phyloP scores from a whole-genome alignment of 495 filamentous ascomycete genomes.

The Podospora sp. region DNA sequence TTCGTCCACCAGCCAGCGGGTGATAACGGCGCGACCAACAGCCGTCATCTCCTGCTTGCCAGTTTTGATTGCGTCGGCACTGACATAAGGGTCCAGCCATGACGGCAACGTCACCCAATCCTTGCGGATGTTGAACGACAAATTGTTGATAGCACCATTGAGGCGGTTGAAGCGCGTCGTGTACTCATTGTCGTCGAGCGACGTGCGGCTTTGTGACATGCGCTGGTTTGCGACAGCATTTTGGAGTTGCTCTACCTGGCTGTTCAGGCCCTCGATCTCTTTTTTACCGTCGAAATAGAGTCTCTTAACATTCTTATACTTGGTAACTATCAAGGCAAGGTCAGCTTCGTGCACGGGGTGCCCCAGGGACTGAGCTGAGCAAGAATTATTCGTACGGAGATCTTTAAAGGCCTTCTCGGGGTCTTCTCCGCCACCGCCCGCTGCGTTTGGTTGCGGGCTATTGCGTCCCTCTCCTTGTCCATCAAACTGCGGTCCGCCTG shows the following conservation, averaged over 20 bases:
- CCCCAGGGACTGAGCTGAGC: not conserved
- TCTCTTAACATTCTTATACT: slow-evolving; percentile 97
- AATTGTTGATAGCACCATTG: slow-evolving; percentile 91
- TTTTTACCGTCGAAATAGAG: slow-evolving; percentile 95
- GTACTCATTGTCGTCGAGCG: slow-evolving; percentile 96
- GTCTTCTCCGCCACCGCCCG: slow-evolving; percentile 54
- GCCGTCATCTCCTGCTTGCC: slow-evolving; percentile 97
- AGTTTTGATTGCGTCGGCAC: slow-evolving; percentile 74
- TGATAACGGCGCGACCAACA: slow-evolving; percentile 87
- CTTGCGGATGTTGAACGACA: slow-evolving; percentile 93
- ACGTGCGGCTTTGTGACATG: slow-evolving; percentile 90
- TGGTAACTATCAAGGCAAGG: slow-evolving; percentile 63
- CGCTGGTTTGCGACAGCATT: slow-evolving; percentile 95
- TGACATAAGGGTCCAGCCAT: slow-evolving; percentile 79
- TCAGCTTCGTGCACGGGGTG: not conserved
- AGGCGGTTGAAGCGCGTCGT: slow-evolving; percentile 85
- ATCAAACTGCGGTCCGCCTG: slow-evolving; percentile 44
- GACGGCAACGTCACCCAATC: slow-evolving; percentile 79
- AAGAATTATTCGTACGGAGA: slow-evolving; percentile 57
- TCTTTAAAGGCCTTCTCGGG: slow-evolving; percentile 62
- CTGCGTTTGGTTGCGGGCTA: slow-evolving; percentile 60
- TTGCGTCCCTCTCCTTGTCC: slow-evolving; percentile 52
- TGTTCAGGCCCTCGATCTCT: slow-evolving; percentile 82
- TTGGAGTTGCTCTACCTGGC: slow-evolving; percentile 91
- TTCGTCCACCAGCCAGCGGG: slow-evolving; percentile 88